A percentile compares a stretch with the other conserved stretches of the same genome.
These are phyloP conservation scores for Petasospora rhodanensis DNA, from an alignment of 1,139 yeast species.

Conservation along the genomic window DNA sequence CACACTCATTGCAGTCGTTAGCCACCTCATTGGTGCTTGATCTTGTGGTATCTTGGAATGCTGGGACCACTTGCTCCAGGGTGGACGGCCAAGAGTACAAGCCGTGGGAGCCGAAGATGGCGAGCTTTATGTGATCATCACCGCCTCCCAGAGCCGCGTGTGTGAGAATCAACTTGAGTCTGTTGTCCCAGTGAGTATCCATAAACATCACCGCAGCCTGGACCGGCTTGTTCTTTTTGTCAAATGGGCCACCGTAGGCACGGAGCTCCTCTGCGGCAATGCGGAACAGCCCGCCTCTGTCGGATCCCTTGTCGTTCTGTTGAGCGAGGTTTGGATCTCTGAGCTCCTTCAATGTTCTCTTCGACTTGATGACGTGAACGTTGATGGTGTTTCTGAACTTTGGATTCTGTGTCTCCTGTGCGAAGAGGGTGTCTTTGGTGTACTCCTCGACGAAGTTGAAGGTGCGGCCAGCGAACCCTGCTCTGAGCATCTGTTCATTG, in stretches of 20 bases:
- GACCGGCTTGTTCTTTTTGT: constrained; percentile 43
- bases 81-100: constrained; percentile 83
- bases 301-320: constrained; percentile 69
- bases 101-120: constrained; percentile 93
- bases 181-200: constrained; percentile 80
- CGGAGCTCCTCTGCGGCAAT: constrained; percentile 73
- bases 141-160: constrained; percentile 98
- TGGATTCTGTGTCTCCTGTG: constrained; percentile 33
- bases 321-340: constrained; percentile 82
- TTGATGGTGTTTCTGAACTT: constrained; percentile 60
- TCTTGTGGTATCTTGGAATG: constrained; percentile 67
- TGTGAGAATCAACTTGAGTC: constrained; percentile 57
- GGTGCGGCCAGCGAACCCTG: constrained; percentile 75
- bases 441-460: constrained; percentile 76
- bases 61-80: constrained; percentile 62
- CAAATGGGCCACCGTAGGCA: constrained; percentile 50
- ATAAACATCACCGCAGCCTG: constrained; percentile 83
- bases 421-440: constrained; percentile 44
- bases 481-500: constrained; percentile 80
- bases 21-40: constrained; percentile 71
- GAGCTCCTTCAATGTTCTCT: constrained; percentile 63
- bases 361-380: constrained; percentile 67
- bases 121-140: constrained; percentile 60
- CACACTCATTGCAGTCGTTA: constrained; percentile 80
- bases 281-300: constrained; percentile 70